Base-by-base conservation (phyloP, 2,329 filamentous ascomycete genomes). In the Fusarium sambucinum region DNA sequence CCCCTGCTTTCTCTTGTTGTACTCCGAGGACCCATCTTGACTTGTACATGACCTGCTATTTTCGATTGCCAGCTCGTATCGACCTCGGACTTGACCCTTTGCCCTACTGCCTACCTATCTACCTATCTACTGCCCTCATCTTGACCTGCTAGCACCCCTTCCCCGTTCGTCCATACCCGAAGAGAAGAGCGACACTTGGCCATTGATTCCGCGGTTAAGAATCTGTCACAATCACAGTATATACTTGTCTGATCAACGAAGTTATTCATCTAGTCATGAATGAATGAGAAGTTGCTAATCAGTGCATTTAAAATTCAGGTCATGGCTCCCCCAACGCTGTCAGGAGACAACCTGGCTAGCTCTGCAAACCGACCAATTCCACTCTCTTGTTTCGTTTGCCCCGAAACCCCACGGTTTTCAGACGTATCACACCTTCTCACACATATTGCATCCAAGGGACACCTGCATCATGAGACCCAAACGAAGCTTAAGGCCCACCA, bases 381-480 rank as follows among this genome's bases (percentile, higher is more conserved):
- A 58, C 87, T 97, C 48, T 81, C 88, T 71, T 98, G 95, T 87
- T 89, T 85, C 74, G 90, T 97, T 71, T 98, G 95, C 77, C 90
- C 92, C 35, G 92, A 90, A 70, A 86, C 86, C 63, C 92, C 93
- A 38, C 87, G 81, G 30, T 97, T 97, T 80, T 97, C 93, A 57
- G 95, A 98, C 79, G 85, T 94, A 44, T 97, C 94, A 33, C 95
- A 97, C 78, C 84, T 97, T 37, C 87, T 98, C 75, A 98, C 95
- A 14, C 95, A 98, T 76, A 88, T 97, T 66, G 89, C 92, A 62
- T 97, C 94, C 68, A 97, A 97, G 77, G 91, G 92, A n/a, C 95
- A 98, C 77, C 83, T 97, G 33, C 90, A 93, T 62, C 87, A 93
- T 76, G 89, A 92, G 74, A 96, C 94, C 81, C 93, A 93, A 74